These are phyloP conservation scores for Shiraia sp. DNA, from an alignment of 2,329 filamentous ascomycete genomes.

Conservation along the genomic window DNA sequence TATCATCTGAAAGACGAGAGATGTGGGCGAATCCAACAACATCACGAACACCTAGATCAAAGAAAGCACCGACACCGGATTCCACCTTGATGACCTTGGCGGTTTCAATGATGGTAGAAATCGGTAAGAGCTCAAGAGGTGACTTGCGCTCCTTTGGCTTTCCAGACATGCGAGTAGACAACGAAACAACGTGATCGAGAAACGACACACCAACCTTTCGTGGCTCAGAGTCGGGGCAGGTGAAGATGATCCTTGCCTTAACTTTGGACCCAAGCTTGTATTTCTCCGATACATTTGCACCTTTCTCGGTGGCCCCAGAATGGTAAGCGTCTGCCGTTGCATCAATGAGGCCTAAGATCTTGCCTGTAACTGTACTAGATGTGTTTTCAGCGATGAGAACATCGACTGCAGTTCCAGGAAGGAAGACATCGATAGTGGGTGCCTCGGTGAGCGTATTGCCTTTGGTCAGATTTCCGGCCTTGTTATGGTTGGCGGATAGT, in stretches of 20 bases:
- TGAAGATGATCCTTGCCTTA: slow-evolving; percentile 85
- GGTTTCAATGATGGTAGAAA: slow-evolving; percentile 76
- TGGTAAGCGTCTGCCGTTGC: slow-evolving; percentile 90
- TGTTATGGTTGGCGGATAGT: slow-evolving; percentile 73
- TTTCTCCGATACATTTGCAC: slow-evolving; percentile 71
- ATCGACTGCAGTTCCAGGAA: slow-evolving; percentile 89
- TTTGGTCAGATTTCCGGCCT: slow-evolving; percentile 69
- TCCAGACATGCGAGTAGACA: slow-evolving; percentile 52
- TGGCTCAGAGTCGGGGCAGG: slow-evolving; percentile 75
- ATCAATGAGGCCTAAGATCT: slow-evolving; percentile 89
- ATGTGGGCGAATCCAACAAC: slow-evolving; percentile 92
- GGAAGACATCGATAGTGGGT: slow-evolving; percentile 84
- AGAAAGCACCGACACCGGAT: slow-evolving; percentile 77
- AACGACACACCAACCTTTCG: slow-evolving; percentile 88
- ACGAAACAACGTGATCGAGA: slow-evolving; percentile 76
- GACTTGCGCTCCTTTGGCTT: slow-evolving; percentile 50
- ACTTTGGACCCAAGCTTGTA: slow-evolving; percentile 84
- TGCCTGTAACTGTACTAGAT: slow-evolving; percentile 77
- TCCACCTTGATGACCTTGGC: slow-evolving; percentile 82
- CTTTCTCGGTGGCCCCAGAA: slow-evolving; percentile 73
- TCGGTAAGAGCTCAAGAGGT: slow-evolving; percentile 64
- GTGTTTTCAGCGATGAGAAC: slow-evolving; percentile 78
- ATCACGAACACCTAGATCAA: slow-evolving; percentile 68
- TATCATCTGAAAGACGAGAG: slow-evolving; percentile 86
- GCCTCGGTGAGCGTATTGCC: slow-evolving; percentile 71